Conservation (phyloP, 1,284 basidiomycete genomes). For the Marasmius oreades region DNA sequence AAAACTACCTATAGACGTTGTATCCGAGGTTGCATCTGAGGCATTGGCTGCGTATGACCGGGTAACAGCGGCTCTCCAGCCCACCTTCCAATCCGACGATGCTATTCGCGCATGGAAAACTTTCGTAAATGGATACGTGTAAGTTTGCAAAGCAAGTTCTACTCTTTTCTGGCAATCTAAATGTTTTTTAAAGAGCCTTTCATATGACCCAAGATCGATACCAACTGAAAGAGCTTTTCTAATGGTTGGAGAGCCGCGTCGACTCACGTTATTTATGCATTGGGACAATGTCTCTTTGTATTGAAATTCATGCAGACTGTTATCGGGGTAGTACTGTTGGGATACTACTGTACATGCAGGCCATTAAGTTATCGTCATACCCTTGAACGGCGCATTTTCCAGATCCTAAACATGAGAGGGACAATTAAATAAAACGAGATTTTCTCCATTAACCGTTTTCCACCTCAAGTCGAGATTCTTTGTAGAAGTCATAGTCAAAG, state of each 20-base stretch:
- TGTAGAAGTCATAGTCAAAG: background rate
- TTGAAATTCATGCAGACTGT: no score
- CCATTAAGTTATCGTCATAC: no score
- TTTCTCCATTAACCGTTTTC: no score
- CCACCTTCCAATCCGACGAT: background rate
- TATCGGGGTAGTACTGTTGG: no score
- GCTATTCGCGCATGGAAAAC: background rate
- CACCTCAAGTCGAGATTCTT: no score
- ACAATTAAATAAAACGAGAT: no score
- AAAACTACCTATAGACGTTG: background rate
- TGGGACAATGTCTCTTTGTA: no score
- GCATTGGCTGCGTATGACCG: background rate
- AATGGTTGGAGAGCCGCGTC: no score
- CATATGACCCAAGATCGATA: conserved; percentile 3
- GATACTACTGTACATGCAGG: no score
- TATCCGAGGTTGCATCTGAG: conserved; percentile 5
- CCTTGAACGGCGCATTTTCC: no score
- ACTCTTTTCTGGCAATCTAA: background rate
- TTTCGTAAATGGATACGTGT: conserved; percentile 7
- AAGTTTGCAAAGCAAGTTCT: background rate
- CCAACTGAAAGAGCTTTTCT: background rate
- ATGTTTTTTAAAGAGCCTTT: background rate
- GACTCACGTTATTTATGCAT: no score
- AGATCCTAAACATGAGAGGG: no score
- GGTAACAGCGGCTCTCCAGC: background rate